phyloP scores from a whole-genome alignment of 768 basidiomycete species.

The Dentipellis fragilis region DNA sequence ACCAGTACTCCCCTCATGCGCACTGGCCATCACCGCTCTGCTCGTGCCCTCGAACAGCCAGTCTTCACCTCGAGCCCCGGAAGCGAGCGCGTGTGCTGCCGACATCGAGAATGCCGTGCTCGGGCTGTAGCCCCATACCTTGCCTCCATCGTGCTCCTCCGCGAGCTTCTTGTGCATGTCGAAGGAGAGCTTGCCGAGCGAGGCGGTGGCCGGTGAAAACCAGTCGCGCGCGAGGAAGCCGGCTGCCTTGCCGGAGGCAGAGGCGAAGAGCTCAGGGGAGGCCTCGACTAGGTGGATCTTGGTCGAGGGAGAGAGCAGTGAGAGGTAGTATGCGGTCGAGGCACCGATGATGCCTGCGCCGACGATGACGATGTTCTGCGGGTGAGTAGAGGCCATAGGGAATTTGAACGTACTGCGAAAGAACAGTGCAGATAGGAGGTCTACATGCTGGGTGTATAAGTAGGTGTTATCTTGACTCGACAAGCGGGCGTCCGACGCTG shows the following conservation, averaged over 20 bases:
- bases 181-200: conserved; percentile 10
- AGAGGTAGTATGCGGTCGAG: conserved; percentile 32
- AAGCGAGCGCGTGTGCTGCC: neutral
- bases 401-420: neutral
- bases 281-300: conserved; percentile 34
- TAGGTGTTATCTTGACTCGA: too few relatives aligned
- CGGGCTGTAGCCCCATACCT: conserved; percentile 30
- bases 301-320: conserved; percentile 15
- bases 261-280: conserved; percentile 25
- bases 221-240: conserved; percentile 34
- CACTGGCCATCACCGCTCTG: conserved; percentile 13
- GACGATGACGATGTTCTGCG: conserved; percentile 26
- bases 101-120: conserved; percentile 21
- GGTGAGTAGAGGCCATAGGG: neutral
- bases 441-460: neutral
- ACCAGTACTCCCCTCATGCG: neutral
- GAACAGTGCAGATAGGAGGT: neutral
- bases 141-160: conserved; percentile 23
- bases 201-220: conserved; percentile 7
- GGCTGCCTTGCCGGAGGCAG: conserved; percentile 25
- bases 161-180: conserved; percentile 29
- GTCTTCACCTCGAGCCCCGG: conserved; percentile 14
- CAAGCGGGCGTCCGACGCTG: too few relatives aligned
- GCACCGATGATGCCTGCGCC: conserved; percentile 39
- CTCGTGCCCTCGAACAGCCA: conserved; percentile 19